Base-by-base conservation (phyloP, 2,329 filamentous ascomycete genomes). In the Aspergillus tanneri region DNA sequence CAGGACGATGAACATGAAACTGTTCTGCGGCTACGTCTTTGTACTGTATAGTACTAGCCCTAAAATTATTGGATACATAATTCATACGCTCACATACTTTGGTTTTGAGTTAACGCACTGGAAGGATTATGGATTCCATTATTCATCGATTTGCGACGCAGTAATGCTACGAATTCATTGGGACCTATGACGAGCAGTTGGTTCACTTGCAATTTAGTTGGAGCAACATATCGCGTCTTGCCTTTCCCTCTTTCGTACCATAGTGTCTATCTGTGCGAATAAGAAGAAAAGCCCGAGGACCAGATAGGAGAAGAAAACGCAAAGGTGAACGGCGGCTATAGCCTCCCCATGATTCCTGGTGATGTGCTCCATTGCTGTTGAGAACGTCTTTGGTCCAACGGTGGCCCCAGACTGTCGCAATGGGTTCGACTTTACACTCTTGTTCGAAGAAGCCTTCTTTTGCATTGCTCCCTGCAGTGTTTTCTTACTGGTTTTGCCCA, bases 361-460 rank as follows among this genome's bases (percentile, higher is more conserved):
- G 21, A 28, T 27, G 11, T 41, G 38, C 28, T 28, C 38, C 22
- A 25, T 41, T 16, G 11, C 10, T 3, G 19, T 10, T 18, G 41
- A 43, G n/a, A 18, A 35, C 4, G 27, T 11, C 27, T 35, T 23
- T 14, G 41, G 41, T 12, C 41, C 41, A 14, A 6, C 18, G 14
- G 41, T 43, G 28, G 27, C 24, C n/a, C 3, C 27, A 9, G 19
- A 35, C 23, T 45, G 28, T 24, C 41, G 27, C 23, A 28, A 50
- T 43, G 43, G 38, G 10, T 64, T 67, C 43, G 64, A 66, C 28
- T 66, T 66, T 50, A 67, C 64, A 3, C 47, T 65, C 24, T 52
- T 66, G 10, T 67, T 67, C 43, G 62, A 67, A 46, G 60, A 67
- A n/a, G 58, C 52, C 3, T 57, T 65, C n/a, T 58, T 66, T 24